Evolutionary conservation across 2,329 filamentous ascomycete species (phyloP).

Genomic region (Ascochyta pisi): DNA sequence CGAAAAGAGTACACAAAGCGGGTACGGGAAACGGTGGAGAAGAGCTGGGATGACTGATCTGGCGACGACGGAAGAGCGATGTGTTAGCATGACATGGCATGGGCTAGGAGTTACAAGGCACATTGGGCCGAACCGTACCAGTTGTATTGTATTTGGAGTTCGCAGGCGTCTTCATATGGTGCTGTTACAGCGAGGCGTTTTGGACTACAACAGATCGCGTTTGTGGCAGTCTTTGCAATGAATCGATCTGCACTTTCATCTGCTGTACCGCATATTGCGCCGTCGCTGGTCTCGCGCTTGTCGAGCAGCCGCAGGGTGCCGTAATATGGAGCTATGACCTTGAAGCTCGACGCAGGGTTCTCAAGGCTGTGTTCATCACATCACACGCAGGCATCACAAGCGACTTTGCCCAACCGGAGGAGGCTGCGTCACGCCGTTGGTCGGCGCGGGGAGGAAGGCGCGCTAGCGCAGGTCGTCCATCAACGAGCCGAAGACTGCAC

Average conservation of each 20-base stretch:
- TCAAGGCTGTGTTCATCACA: neutral
- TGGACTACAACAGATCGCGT: constrained; percentile 20
- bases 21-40: constrained; percentile 95
- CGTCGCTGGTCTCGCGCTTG: neutral
- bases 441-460: constrained; percentile 28
- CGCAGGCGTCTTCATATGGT: constrained; percentile 18
- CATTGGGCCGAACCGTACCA: constrained; percentile 4
- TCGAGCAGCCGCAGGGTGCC: neutral
- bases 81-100: constrained; percentile 23
- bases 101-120: constrained; percentile 29
- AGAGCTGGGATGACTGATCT: constrained; percentile 91
- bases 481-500: constrained; percentile 27
- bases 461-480: constrained; percentile 32
- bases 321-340: neutral
- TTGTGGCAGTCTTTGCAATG: constrained; percentile 18
- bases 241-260: neutral
- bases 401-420: constrained; percentile 1
- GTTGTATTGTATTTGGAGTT: constrained; percentile 25
- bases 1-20: constrained; percentile 94
- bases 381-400: constrained; percentile 3
- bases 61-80: constrained; percentile 1
- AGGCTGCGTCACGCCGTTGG: constrained; percentile 27
- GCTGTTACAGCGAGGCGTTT: constrained; percentile 37
- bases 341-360: neutral
- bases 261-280: neutral